Evolutionary conservation across 2,329 filamentous ascomycete genomes (phyloP), one percentile per base, ranked within the genome.

Genomic region (Ophiostoma sp.): DNA sequence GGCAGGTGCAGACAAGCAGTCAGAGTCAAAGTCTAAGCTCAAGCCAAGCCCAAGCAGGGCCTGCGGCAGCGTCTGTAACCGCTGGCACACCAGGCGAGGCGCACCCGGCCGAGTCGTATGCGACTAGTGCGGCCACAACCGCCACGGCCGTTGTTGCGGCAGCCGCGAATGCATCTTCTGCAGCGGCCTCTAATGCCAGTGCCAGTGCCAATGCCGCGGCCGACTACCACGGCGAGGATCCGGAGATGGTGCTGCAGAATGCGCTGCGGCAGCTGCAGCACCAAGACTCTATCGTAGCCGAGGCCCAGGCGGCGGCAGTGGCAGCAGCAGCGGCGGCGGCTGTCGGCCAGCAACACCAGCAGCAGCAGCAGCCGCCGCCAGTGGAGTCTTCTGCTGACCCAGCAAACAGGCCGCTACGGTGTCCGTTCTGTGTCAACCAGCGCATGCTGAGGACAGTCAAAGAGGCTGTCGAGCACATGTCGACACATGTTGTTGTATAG

Each of bases 401-500:
- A 79, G 80, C 41, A 83, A 87, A 72, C 48, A 77, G 81, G 27
- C 84, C 86, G 1, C 76, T 87, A 36, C 81, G 86, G 23, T 88
- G 86, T 73, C 86, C 86, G 0, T 88, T 87, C 73, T 88, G 86
- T 72, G 82, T 88, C 48, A 88, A 88, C 73, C 84, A 86, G 74
- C 81, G 86, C 6, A 86, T 88, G 85, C 80, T 88, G 68, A 80
- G 85, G 23, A 85, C 82, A 0, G 85, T 88, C 65, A 87, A 86
- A 77, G 86, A 88, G 76, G 85, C 86, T 4, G 85, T 88, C 3
- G 86, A 88, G 76, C 86, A 88, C 75, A 80, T 88, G 81, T 86
- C 85, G 13, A 87, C 85, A 1, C 86, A 88, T 72, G 86, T 88
- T 4, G 82, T 87, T 31, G 48, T 72, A 17, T 68, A 17, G 33